These are phyloP conservation scores for Geosmithia putterillii DNA, from an alignment of 2,329 filamentous ascomycete genomes.

Conservation along the genomic window DNA sequence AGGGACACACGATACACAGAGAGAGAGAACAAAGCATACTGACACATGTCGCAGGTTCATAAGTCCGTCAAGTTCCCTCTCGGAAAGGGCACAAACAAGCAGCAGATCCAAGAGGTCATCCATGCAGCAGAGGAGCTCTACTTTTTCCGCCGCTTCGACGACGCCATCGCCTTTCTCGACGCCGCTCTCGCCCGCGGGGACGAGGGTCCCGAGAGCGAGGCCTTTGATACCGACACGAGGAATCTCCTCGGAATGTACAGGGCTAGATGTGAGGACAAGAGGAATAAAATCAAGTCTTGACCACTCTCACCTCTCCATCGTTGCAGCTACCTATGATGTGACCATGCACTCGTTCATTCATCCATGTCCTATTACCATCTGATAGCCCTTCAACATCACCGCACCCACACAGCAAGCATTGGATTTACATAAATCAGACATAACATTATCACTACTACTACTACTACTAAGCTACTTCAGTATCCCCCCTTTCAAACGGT, in stretches of 20 bases:
- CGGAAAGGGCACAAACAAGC: conserved; percentile 24
- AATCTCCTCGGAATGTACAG: neutral
- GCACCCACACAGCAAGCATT: too few species aligned
- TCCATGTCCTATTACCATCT: too few species aligned
- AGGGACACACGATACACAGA: neutral
- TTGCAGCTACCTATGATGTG: too few species aligned
- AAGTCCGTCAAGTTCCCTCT: conserved; percentile 29
- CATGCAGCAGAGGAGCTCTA: conserved; percentile 48
- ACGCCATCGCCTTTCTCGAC: conserved; percentile 28
- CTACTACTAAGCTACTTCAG: too few species aligned
- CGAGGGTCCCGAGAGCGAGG: neutral
- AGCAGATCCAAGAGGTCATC: conserved; percentile 33
- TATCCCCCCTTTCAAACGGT: too few species aligned
- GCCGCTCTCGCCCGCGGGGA: conserved; percentile 16
- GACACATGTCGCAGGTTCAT: conserved; percentile 36
- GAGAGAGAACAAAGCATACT: neutral
- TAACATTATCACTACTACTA: too few species aligned
- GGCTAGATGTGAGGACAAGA: neutral
- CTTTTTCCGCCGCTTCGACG: conserved; percentile 33
- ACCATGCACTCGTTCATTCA: too few species aligned
- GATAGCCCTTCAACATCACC: too few species aligned
- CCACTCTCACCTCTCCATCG: too few species aligned
- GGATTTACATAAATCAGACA: too few species aligned
- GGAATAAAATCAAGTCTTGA: neutral
- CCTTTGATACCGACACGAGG: conserved; percentile 1